Evolutionary conservation across 2,329 filamentous ascomycete genomes (phyloP).

Genomic region (Microascus cirrosus): DNA sequence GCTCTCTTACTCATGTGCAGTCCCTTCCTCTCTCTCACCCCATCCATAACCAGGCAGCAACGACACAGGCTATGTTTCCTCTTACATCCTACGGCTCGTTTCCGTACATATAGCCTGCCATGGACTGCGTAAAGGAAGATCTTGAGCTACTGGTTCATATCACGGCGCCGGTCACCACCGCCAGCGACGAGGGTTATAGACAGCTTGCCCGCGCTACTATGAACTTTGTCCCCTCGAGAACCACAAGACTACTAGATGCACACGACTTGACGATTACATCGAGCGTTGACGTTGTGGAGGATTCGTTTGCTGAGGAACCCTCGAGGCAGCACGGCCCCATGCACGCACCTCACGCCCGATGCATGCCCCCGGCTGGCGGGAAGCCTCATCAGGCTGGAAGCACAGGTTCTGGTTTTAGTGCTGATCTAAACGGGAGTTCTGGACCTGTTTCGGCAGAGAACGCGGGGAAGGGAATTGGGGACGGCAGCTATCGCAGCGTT

Average conservation of each 20-base stretch:
- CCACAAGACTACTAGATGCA: background rate
- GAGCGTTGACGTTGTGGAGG: background rate
- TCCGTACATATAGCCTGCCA: background rate
- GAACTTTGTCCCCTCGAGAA: constrained; percentile 25
- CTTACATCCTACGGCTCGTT: background rate
- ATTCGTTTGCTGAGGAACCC: background rate
- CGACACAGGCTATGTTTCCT: background rate
- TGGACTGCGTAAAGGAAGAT: constrained; percentile 10
- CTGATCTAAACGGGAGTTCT: background rate
- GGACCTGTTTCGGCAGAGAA: background rate
- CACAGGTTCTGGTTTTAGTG: background rate
- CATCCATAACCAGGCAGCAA: background rate
- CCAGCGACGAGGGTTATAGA: constrained; percentile 37
- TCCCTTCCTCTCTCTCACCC: background rate
- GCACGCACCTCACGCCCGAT: background rate
- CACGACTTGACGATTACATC: background rate
- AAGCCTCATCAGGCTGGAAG: background rate
- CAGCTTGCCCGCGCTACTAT: constrained; percentile 38
- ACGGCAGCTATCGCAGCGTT: background rate
- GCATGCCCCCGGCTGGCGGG: background rate
- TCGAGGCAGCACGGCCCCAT: background rate
- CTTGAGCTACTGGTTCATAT: constrained; percentile 47
- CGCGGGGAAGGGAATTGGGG: background rate
- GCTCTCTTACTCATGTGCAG: background rate
- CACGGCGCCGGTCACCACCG: constrained; percentile 33